phyloP scores from a whole-genome alignment of 495 filamentous ascomycete species.

The Lepraria neglecta region DNA sequence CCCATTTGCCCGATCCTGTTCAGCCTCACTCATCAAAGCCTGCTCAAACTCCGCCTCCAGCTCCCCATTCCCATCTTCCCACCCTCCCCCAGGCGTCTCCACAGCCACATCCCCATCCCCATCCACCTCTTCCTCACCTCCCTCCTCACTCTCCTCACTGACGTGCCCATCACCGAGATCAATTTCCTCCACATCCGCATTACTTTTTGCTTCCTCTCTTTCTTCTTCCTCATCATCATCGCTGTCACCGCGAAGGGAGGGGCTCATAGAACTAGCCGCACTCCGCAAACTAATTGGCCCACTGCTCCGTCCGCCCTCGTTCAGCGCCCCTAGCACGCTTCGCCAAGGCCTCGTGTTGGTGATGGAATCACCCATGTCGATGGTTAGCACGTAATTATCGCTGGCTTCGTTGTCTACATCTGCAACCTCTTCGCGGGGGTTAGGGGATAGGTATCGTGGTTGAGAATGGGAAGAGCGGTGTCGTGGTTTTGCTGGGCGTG shows the following conservation, averaged over 20 bases:
- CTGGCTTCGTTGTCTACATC: conserved; percentile 25
- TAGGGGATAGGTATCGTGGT: conserved; percentile 15
- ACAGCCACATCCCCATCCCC: conserved; percentile 16
- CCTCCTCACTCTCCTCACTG: conserved; percentile 2
- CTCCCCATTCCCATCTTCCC: conserved; percentile 22
- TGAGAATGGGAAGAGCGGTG: conserved; percentile 5
- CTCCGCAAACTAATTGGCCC: conserved; percentile 28
- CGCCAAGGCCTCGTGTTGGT: conserved; percentile 20
- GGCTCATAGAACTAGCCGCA: conserved; percentile 29
- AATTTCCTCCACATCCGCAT: conserved; percentile 25
- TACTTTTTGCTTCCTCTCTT: conserved; percentile 14
- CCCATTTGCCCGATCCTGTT: conserved; percentile 23
- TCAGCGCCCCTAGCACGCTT: conserved; percentile 15
- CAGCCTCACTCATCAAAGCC: conserved; percentile 27
- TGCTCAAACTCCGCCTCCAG: conserved; percentile 26
- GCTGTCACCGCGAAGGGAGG: conserved; percentile 18
- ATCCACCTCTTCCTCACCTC: conserved; percentile 14
- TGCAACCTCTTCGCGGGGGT: conserved; percentile 20
- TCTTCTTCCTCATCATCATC: conserved; percentile 17
- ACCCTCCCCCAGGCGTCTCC: conserved; percentile 12
- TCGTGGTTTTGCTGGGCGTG: conserved; percentile 12
- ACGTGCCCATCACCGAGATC: conserved; percentile 17
- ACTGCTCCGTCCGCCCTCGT: conserved; percentile 20
- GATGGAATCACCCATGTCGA: conserved; percentile 25
- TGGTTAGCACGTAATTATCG: conserved; percentile 23